phyloP scores from a whole-genome alignment of 768 basidiomycete species.

The Tricholoma sp. region DNA sequence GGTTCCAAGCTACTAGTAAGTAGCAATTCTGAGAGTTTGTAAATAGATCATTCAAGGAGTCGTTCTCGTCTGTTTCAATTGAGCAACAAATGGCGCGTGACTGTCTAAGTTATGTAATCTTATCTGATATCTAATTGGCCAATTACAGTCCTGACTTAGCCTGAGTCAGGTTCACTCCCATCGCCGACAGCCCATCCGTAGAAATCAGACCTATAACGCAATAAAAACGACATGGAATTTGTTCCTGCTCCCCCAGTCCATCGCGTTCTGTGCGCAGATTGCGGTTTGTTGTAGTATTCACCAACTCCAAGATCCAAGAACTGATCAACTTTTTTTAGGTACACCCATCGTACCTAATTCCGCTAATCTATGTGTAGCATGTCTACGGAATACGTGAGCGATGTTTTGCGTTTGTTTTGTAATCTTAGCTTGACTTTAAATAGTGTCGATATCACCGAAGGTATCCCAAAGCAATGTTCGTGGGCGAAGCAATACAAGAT shows the following conservation, averaged over 20 bases:
- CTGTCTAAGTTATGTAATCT: too few relatives aligned
- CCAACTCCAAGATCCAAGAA: slow-evolving; percentile 1
- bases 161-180: too few relatives aligned
- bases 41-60: too few relatives aligned
- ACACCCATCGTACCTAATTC: slow-evolving; percentile 88
- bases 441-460: slow-evolving; percentile 96
- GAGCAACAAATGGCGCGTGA: too few relatives aligned
- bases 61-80: too few relatives aligned
- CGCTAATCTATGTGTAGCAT: slow-evolving; percentile 87
- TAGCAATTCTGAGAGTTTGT: too few relatives aligned
- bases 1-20: too few relatives aligned
- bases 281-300: slow-evolving; percentile 44
- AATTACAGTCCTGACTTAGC: too few relatives aligned
- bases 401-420: neutral
- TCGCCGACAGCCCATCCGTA: neutral
- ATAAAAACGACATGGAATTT: slow-evolving; percentile 66
- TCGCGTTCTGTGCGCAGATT: slow-evolving; percentile 85
- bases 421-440: neutral
- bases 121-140: too few relatives aligned
- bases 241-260: slow-evolving; percentile 68
- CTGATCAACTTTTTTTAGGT: slow-evolving; percentile 34
- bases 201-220: neutral
- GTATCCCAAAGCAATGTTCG: slow-evolving; percentile 89
- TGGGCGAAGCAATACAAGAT: neutral
- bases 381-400: slow-evolving; percentile 79